These are phyloP conservation scores for Pythium apleroticum DNA, from an alignment of 352 stramenopile species.

Conservation along the genomic window DNA sequence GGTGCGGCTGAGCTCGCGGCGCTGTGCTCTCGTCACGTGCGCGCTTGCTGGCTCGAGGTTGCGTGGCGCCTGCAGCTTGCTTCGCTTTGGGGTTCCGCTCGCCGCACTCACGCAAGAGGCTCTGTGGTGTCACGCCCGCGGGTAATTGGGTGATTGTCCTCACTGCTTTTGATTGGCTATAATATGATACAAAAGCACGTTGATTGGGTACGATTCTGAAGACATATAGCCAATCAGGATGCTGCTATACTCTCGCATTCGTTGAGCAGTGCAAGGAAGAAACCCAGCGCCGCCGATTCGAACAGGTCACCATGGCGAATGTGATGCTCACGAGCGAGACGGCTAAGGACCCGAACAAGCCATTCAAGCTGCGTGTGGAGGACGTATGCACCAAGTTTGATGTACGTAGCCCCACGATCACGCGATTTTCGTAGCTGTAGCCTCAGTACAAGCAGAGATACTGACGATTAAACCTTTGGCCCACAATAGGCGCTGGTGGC, in stretches of 20 bases:
- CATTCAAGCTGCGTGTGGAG: slow-evolving; percentile 82
- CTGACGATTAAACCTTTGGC: background rate
- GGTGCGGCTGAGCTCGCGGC: background rate
- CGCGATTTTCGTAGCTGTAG: slow-evolving; percentile 3
- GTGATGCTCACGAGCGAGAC: slow-evolving; percentile 88
- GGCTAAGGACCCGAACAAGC: slow-evolving; percentile 88
- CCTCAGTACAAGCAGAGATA: background rate
- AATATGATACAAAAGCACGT: background rate
- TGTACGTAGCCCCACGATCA: slow-evolving; percentile 30
- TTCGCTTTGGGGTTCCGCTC: slow-evolving; percentile 3
- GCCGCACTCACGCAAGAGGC: slow-evolving; percentile 1
- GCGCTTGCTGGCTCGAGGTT: background rate
- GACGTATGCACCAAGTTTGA: slow-evolving; percentile 87
- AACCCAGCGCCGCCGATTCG: background rate
- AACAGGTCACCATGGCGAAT: slow-evolving; percentile 60
- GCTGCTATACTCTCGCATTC: background rate
- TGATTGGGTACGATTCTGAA: background rate
- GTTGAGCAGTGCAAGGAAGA: background rate
- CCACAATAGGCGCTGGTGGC: slow-evolving; percentile 57
- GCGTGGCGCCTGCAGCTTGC: background rate
- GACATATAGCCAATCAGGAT: slow-evolving; percentile 12
- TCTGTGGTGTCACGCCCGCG: slow-evolving; percentile 22
- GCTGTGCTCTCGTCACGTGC: background rate
- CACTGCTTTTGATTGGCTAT: background rate
- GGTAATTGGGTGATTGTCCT: slow-evolving; percentile 20